Percentiles rank a stretch among this genome's conserved stretches.
phyloP scores from a whole-genome alignment of 2,329 filamentous ascomycete genomes.

The Xylaria multiplex region DNA sequence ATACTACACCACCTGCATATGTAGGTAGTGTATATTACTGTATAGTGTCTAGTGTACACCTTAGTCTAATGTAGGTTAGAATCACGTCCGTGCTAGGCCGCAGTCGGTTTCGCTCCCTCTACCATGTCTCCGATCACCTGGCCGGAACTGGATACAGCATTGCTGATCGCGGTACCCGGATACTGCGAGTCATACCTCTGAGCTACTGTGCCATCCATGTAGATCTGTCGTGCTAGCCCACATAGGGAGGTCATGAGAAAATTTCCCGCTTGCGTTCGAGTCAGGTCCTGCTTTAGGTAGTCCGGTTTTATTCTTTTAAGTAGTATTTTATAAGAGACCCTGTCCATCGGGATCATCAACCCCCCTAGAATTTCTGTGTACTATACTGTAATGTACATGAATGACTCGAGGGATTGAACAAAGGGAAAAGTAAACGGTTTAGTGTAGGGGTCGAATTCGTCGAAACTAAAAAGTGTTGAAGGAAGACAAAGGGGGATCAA shows the following conservation, averaged over 20 bases:
- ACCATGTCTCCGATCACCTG: constrained; percentile 7
- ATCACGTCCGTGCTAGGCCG: background rate
- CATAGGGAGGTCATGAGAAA: background rate
- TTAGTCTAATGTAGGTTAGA: background rate
- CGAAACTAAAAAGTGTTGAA: constrained; percentile 7
- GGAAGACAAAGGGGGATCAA: constrained; percentile 8
- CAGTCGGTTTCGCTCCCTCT: background rate
- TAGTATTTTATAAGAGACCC: background rate
- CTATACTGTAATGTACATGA: background rate
- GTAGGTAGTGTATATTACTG: background rate
- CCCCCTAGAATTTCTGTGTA: background rate
- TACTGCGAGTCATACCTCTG: constrained; percentile 17
- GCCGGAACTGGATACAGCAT: constrained; percentile 1
- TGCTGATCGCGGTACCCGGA: constrained; percentile 7
- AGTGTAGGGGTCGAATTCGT: background rate
- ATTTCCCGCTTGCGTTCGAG: background rate
- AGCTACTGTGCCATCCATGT: background rate
- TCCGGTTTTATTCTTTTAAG: no score
- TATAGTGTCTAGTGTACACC: no score
- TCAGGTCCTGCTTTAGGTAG: background rate
- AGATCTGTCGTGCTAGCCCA: background rate
- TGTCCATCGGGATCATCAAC: background rate
- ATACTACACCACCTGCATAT: background rate
- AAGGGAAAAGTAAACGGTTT: background rate
- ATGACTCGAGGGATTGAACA: background rate